Conservation (phyloP, 2,329 filamentous ascomycete genomes). For the Venturia pyrina region DNA sequence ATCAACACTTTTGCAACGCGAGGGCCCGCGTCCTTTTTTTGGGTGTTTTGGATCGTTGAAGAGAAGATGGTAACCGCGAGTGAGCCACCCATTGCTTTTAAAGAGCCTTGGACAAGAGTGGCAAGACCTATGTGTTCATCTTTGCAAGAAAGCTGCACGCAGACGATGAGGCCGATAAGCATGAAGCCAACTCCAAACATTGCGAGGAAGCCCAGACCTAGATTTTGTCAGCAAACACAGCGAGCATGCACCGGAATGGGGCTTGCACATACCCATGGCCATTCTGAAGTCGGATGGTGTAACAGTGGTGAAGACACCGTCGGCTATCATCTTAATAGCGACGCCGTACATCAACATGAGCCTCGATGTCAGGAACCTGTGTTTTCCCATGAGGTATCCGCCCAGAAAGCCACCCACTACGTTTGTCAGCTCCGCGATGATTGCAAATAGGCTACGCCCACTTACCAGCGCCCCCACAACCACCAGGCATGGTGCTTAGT, state of each 20-base stretch:
- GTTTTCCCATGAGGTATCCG: conserved; percentile 13
- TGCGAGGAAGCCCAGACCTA: conserved; percentile 5
- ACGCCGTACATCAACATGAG: conserved; percentile 11
- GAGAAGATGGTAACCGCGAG: conserved; percentile 13
- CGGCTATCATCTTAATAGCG: conserved; percentile 8
- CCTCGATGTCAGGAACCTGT: not conserved
- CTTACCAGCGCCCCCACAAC: conserved; percentile 11
- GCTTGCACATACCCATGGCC: not conserved
- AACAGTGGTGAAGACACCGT: conserved; percentile 10
- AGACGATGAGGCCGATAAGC: conserved; percentile 11
- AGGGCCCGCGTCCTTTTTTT: conserved; percentile 1
- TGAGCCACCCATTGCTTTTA: conserved; percentile 11
- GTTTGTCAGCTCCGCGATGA: not conserved
- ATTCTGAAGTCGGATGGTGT: not conserved
- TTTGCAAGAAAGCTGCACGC: conserved; percentile 11
- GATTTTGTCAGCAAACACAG: not conserved
- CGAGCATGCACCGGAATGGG: not conserved
- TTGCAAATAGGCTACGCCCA: not conserved
- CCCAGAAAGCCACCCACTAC: conserved; percentile 12
- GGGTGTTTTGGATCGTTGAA: conserved; percentile 3
- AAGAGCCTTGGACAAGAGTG: conserved; percentile 10
- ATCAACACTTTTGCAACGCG: not conserved
- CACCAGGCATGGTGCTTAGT: conserved; percentile 10
- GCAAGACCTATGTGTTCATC: conserved; percentile 13
- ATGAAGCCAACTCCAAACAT: conserved; percentile 8